A percentile compares a stretch with the other conserved stretches of the same genome.
Evolutionary conservation across 345 rosid species (phyloP).

Genomic region (Iberis pinnata): DNA sequence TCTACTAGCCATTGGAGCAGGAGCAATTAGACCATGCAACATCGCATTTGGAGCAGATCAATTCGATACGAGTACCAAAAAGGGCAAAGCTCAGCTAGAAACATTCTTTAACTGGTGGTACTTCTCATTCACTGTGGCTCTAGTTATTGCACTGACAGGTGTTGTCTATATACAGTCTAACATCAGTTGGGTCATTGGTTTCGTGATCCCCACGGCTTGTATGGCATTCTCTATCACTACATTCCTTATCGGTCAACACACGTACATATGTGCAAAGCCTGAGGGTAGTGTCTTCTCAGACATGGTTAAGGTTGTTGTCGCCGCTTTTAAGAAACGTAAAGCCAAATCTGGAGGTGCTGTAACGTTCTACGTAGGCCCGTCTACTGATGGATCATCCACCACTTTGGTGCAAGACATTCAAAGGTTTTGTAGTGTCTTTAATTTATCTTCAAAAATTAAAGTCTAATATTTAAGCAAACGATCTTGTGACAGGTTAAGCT

Average conservation of each 20-base stretch:
- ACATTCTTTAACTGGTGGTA: slow-evolving; percentile 88
- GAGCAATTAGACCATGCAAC: slow-evolving; percentile 67
- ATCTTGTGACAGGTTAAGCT: slow-evolving; percentile 29
- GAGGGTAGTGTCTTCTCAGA: slow-evolving; percentile 51
- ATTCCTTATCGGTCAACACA: slow-evolving; percentile 49
- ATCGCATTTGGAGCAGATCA: slow-evolving; percentile 84
- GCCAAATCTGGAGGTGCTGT: slow-evolving; percentile 12
- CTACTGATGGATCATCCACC: slow-evolving; percentile 19
- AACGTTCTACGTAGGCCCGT: slow-evolving; percentile 22
- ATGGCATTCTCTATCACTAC: slow-evolving; percentile 37
- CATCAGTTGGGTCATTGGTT: slow-evolving; percentile 63
- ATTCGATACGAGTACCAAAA: slow-evolving; percentile 44
- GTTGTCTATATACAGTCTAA: slow-evolving; percentile 62
- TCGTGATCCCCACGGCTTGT: slow-evolving; percentile 54
- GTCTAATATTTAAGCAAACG: background rate
- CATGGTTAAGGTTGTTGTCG: slow-evolving; percentile 43
- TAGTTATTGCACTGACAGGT: slow-evolving; percentile 46
- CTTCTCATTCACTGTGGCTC: slow-evolving; percentile 56
- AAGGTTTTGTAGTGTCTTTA: slow-evolving; percentile 9
- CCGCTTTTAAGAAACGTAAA: slow-evolving; percentile 41
- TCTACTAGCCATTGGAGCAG: slow-evolving; percentile 55
- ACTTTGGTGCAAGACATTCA: slow-evolving; percentile 15
- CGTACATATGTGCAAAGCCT: slow-evolving; percentile 42
- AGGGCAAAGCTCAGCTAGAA: slow-evolving; percentile 47
- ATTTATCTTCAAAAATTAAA: no score